Evolutionary conservation across 2,329 filamentous ascomycete genomes (phyloP), one percentile per base, ranked within the genome.

Genomic region (Penicillium concentricum): DNA sequence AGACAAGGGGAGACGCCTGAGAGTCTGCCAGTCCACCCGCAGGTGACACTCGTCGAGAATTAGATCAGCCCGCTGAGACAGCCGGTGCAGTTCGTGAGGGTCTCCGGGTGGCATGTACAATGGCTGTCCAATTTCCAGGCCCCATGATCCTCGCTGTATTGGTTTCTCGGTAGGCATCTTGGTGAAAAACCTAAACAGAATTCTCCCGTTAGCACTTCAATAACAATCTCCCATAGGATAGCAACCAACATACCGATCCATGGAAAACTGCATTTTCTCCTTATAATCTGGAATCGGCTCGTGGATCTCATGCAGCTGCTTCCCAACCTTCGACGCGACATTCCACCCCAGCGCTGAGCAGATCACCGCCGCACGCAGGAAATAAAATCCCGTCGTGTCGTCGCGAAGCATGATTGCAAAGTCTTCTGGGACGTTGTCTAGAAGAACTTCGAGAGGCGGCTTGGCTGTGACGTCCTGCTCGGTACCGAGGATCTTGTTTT

Each of bases 21-120:
- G 77, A 0, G 91, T 96, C 74, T 96, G 92, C 90, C 91, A 95
- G 72, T 96, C 91, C 2, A 94, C 90, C 5, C 91, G 84, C 1
- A 96, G 77, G 59, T 88, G 78, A 61, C 89, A 79, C 34, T 89
- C 82, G 0, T 83, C 79, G 2, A 85, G 68, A 0, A 74, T 76
- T 6, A 93, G 76, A 20, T 77, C 73, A 0, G 81, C 75, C 45
- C 84, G 78, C 61, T 92, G 88, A 0, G 75, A 69, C 0, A 79
- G 75, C 18, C 89, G 84, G 34, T 85, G 78, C 39, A 77, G 73
- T 64, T 87, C 86, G 56, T 89, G 85, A 0, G 84, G 83, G 63
- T 90, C 81, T 1, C 85, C 86, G 0, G 86, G 83, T 0, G 89
- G 87, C 80, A 91, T 86, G 73, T 87, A 94, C 3, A 95, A 80